Percentiles rank a stretch among this genome's conserved stretches.
Conservation (phyloP, 768 basidiomycete species). For the Nidularia sp. region DNA sequence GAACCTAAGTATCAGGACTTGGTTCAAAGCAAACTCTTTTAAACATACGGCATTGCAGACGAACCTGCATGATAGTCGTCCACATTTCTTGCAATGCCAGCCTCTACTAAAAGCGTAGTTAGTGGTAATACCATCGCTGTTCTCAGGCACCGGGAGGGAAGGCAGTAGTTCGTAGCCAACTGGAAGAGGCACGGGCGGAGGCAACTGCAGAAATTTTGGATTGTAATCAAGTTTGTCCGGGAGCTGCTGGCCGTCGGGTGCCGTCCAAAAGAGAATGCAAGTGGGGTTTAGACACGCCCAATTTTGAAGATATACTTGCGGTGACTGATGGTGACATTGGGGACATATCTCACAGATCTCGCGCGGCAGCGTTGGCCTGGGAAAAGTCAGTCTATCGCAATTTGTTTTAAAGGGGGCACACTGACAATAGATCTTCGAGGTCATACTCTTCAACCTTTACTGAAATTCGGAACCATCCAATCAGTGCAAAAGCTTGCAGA, state of each 20-base stretch:
- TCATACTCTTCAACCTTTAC: no score
- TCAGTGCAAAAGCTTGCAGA: no score
- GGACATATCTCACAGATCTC: slow-evolving; percentile 28
- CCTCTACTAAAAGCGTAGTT: slow-evolving; percentile 58
- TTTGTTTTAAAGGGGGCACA: no score
- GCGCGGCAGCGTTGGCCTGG: slow-evolving; percentile 12
- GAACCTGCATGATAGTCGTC: slow-evolving; percentile 72
- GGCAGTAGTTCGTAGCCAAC: slow-evolving; percentile 34
- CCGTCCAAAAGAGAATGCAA: slow-evolving; percentile 56
- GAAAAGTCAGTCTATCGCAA: not conserved
- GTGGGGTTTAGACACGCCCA: slow-evolving; percentile 64
- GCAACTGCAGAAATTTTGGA: slow-evolving; percentile 38
- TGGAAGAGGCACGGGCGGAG: slow-evolving; percentile 24
- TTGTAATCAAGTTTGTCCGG: slow-evolving; percentile 40
- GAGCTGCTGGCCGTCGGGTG: slow-evolving; percentile 18
- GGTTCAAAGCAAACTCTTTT: slow-evolving; percentile 2
- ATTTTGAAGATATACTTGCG: slow-evolving; percentile 46
- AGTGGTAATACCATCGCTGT: slow-evolving; percentile 37
- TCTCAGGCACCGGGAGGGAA: slow-evolving; percentile 17
- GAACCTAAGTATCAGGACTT: slow-evolving; percentile 31
- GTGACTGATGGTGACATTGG: slow-evolving; percentile 39
- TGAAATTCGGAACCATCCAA: no score
- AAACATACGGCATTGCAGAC: slow-evolving; percentile 7
- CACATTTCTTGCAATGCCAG: slow-evolving; percentile 66
- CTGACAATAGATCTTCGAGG: no score